phyloP scores from a whole-genome alignment of 768 basidiomycete genomes.

The Tulasnella sp. region DNA sequence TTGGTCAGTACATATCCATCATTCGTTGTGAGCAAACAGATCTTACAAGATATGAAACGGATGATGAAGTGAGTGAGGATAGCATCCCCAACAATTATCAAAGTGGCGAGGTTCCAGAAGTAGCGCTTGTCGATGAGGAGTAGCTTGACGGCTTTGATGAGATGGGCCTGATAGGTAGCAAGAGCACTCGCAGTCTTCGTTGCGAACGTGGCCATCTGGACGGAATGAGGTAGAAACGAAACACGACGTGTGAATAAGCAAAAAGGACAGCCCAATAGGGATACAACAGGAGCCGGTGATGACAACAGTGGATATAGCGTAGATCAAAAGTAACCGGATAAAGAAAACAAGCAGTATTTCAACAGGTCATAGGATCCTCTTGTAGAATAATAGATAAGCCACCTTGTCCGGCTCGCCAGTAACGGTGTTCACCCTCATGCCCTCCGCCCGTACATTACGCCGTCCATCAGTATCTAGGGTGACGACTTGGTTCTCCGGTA shows the following conservation, averaged over 20 bases:
- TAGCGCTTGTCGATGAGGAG: constrained; percentile 25
- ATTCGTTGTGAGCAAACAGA: background rate
- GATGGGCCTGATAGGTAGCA: background rate
- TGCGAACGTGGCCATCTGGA: background rate
- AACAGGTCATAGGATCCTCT: constrained; percentile 21
- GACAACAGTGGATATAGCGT: too few species aligned
- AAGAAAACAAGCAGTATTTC: too few species aligned
- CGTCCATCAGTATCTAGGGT: constrained; percentile 57
- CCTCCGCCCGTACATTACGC: constrained; percentile 25
- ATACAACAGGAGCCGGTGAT: too few species aligned
- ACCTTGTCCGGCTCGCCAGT: constrained; percentile 49
- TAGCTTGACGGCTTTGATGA: background rate
- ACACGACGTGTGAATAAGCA: background rate
- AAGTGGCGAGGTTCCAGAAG: constrained; percentile 54
- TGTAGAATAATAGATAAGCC: constrained; percentile 83
- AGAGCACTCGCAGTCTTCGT: background rate
- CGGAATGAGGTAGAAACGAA: background rate
- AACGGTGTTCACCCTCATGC: constrained; percentile 19
- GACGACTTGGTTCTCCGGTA: constrained; percentile 35
- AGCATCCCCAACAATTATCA: constrained; percentile 65
- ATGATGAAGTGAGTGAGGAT: constrained; percentile 72
- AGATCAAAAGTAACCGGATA: too few species aligned
- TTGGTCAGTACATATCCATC: constrained; percentile 10
- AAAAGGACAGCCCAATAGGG: background rate
- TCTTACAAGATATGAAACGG: constrained; percentile 69